A percentile compares a stretch with the other conserved stretches of the same genome.
Conservation (phyloP, 495 filamentous ascomycete genomes). For the Patellaria atrata region DNA sequence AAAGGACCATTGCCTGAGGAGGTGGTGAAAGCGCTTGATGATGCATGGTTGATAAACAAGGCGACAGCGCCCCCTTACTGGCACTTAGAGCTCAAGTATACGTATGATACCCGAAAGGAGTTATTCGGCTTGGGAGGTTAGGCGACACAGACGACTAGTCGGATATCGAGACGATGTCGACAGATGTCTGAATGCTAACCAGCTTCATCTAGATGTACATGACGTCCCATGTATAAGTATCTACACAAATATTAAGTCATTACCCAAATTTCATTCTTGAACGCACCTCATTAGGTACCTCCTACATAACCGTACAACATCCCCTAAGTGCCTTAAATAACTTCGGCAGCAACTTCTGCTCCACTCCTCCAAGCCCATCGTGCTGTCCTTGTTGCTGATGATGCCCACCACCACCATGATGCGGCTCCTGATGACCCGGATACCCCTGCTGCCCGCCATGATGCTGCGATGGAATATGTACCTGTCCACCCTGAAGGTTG, state of each 20-base stretch:
- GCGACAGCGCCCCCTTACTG: slow-evolving; percentile 47
- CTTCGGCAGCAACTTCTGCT: slow-evolving; percentile 45
- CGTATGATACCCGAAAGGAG: slow-evolving; percentile 53
- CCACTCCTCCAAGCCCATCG: slow-evolving; percentile 49
- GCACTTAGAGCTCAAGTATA: slow-evolving; percentile 61
- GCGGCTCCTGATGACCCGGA: slow-evolving; percentile 13
- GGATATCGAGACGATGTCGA: no score
- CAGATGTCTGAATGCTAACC: no score
- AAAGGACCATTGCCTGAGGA: slow-evolving; percentile 82
- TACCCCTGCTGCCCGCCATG: slow-evolving; percentile 16
- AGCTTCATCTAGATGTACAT: no score
- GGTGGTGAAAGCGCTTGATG: slow-evolving; percentile 62
- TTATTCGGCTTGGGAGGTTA: no score
- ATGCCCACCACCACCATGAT: slow-evolving; percentile 6
- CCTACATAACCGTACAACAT: slow-evolving; percentile 78
- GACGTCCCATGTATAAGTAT: no score
- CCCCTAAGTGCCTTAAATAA: slow-evolving; percentile 49
- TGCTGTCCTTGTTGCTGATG: slow-evolving; percentile 30
- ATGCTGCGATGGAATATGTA: slow-evolving; percentile 36
- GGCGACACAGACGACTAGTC: no score
- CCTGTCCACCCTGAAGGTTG: slow-evolving; percentile 47
- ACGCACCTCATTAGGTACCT: no score
- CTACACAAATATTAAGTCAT: no score
- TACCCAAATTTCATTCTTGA: no score
- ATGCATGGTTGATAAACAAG: slow-evolving; percentile 56